Evolutionary conservation across 2,329 filamentous ascomycete species (phyloP), one percentile per base, ranked within the genome.

Genomic region (Coleophoma eucalyptorum): DNA sequence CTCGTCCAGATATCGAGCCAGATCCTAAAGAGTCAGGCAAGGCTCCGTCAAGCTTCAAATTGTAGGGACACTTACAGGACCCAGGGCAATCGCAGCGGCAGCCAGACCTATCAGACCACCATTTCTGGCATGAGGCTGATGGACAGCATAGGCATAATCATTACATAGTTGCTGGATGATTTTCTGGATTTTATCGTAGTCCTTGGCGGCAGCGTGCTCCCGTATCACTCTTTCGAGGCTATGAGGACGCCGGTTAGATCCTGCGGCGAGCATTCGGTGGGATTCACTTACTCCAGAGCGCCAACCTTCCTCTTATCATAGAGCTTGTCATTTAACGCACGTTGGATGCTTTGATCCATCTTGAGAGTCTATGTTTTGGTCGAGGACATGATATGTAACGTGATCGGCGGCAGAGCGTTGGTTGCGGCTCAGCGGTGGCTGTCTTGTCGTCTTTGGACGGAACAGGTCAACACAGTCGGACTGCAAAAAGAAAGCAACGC

Each of bases 301-400:
- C 94, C 94, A 65, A 91, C 86, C 72, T 99, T 99, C 67, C 95
- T 84, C 77, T 95, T 96, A 68, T 99, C 94, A 70, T 99, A 99
- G 67, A 97, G 86, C 81, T 97, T 99, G 74, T 99, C 94, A 68
- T 95, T 96, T 67, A 99, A 79, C 60, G 92, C 81, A 62, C 93
- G 89, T 72, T 95, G 90, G 67, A 97, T 90, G 67, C 85, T 86
- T 65, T 82, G 78, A 76, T 97, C 93, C 92, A 97, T 97, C 63
- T 55, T 60, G 57, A 50, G 26, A 44, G 50, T 37, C 42, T 33
- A 20, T 26, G 19, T 46, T 34, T 15, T 18, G 15, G 33, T 26
- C 18, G 20, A 12, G 42, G 12, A 44, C 42, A 44, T 44, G 42
- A 20, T 12, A 44, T 44, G 7, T 15, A 42, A 26, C 6, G 26